phyloP scores from a whole-genome alignment of 495 filamentous ascomycete species.

The Parmelia sp. region DNA sequence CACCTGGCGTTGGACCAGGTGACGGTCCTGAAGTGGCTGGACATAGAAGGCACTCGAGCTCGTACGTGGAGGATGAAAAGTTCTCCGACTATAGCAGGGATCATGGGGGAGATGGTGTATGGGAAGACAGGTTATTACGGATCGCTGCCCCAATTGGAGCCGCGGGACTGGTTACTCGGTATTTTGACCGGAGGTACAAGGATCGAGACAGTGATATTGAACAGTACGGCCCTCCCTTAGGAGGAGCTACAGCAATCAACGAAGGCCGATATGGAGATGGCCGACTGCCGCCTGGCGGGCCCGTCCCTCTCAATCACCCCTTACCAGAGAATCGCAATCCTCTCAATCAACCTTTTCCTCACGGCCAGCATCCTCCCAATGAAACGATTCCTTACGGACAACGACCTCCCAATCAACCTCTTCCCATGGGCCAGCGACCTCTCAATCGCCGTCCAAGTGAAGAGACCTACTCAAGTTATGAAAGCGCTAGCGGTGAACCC shows the following conservation, averaged over 20 bases:
- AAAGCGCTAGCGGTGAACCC: conserved; percentile 38
- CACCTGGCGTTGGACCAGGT: neutral
- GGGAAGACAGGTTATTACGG: conserved; percentile 60
- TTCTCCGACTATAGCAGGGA: conserved; percentile 46
- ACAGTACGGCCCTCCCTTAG: conserved; percentile 40
- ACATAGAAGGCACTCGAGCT: conserved; percentile 25
- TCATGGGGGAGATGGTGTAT: conserved; percentile 58
- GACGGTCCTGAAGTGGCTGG: conserved; percentile 32
- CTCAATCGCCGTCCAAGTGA: conserved; percentile 18
- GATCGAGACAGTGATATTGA: conserved; percentile 53
- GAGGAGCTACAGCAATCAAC: conserved; percentile 21
- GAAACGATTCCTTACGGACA: conserved; percentile 34
- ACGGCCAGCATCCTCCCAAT: conserved; percentile 12
- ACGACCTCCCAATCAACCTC: conserved; percentile 38
- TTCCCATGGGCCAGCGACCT: conserved; percentile 11
- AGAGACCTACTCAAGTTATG: conserved; percentile 34
- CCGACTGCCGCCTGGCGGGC: conserved; percentile 31
- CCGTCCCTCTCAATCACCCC: conserved; percentile 37
- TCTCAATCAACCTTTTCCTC: conserved; percentile 7
- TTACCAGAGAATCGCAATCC: conserved; percentile 2
- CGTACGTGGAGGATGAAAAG: conserved; percentile 29
- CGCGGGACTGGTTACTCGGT: conserved; percentile 56
- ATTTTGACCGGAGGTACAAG: conserved; percentile 52
- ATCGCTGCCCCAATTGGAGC: conserved; percentile 62
- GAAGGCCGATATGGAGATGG: conserved; percentile 14